Evolutionary conservation across 805 yeast genomes (phyloP).

Genomic region (Lipomyces yamadae): DNA sequence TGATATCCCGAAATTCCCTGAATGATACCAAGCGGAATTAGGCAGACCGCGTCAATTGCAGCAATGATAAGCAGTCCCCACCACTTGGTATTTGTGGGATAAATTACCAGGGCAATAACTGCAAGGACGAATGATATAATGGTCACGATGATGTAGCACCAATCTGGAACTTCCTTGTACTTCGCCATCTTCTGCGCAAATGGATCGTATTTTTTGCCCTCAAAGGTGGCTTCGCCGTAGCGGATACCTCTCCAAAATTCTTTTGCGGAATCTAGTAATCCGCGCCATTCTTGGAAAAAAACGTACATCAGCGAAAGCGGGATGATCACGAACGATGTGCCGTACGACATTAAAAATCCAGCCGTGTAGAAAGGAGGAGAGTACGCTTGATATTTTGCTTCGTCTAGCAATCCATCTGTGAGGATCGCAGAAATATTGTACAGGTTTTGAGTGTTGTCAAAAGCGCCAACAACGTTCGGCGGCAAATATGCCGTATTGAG

Average conservation of each 20-base stretch:
- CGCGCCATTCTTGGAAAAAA: slow-evolving; percentile 8
- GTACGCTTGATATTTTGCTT: slow-evolving; percentile 57
- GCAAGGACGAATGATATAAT: slow-evolving; percentile 54
- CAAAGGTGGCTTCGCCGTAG: background rate
- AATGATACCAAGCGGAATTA: slow-evolving; percentile 66
- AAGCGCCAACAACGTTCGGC: slow-evolving; percentile 52
- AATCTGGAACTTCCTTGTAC: slow-evolving; percentile 66
- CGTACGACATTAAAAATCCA: slow-evolving; percentile 60
- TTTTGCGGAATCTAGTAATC: slow-evolving; percentile 3
- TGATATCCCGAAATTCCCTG: slow-evolving; percentile 52
- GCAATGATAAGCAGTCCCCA: slow-evolving; percentile 57
- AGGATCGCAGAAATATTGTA: slow-evolving; percentile 60
- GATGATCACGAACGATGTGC: slow-evolving; percentile 60
- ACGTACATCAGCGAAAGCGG: slow-evolving; percentile 19
- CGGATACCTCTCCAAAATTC: slow-evolving; percentile 38
- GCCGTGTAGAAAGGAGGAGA: slow-evolving; percentile 68
- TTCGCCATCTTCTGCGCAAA: slow-evolving; percentile 61
- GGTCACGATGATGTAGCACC: slow-evolving; percentile 61
- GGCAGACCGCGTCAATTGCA: slow-evolving; percentile 52
- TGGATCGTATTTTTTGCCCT: slow-evolving; percentile 46
- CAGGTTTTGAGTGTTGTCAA: slow-evolving; percentile 55
- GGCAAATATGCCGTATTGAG: slow-evolving; percentile 64
- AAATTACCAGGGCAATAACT: slow-evolving; percentile 49
- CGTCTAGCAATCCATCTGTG: slow-evolving; percentile 52
- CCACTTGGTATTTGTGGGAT: slow-evolving; percentile 54